Evolutionary conservation across 208 protist genomes (phyloP).

Genomic region (Crithidia fasciculata): DNA sequence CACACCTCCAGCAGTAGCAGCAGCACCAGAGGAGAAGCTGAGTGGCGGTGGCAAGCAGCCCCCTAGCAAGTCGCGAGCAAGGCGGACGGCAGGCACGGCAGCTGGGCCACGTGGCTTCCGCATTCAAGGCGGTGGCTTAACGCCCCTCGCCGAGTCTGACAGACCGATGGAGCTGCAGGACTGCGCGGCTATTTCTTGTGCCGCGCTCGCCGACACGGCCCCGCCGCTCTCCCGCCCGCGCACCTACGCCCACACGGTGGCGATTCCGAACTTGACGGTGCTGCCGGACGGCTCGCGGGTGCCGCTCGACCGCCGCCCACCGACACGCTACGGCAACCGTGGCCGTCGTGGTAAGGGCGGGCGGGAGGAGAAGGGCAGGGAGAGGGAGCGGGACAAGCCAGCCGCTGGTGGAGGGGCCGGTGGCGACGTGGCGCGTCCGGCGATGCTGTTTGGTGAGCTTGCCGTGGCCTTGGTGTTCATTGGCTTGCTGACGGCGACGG

Average conservation of each 20-base stretch:
- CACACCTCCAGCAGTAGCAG: background rate
- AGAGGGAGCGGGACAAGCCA: background rate
- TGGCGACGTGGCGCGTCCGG: background rate
- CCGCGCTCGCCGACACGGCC: constrained; percentile 39
- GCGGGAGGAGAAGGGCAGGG: background rate
- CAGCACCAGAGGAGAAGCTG: background rate
- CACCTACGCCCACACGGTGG: constrained; percentile 64
- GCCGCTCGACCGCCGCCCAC: constrained; percentile 3
- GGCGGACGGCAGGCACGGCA: background rate
- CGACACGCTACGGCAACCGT: constrained; percentile 6
- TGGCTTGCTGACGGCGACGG: constrained; percentile 24
- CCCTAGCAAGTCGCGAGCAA: background rate
- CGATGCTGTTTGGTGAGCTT: constrained; percentile 47
- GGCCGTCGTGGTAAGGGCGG: constrained; percentile 1
- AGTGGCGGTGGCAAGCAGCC: background rate
- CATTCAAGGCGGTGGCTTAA: constrained; percentile 53
- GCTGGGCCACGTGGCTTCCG: constrained; percentile 15
- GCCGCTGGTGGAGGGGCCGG: background rate
- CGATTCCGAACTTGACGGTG: constrained; percentile 43
- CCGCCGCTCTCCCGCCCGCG: constrained; percentile 52
- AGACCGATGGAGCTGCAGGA: constrained; percentile 12
- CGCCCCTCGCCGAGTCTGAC: constrained; percentile 20
- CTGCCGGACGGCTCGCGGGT: constrained; percentile 36
- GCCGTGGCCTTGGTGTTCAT: constrained; percentile 7
- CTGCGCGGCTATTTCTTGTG: constrained; percentile 29